These are phyloP conservation scores for Hylodesmum podocarpum DNA, from an alignment of 306 rosid genomes.

Conservation along the genomic window DNA sequence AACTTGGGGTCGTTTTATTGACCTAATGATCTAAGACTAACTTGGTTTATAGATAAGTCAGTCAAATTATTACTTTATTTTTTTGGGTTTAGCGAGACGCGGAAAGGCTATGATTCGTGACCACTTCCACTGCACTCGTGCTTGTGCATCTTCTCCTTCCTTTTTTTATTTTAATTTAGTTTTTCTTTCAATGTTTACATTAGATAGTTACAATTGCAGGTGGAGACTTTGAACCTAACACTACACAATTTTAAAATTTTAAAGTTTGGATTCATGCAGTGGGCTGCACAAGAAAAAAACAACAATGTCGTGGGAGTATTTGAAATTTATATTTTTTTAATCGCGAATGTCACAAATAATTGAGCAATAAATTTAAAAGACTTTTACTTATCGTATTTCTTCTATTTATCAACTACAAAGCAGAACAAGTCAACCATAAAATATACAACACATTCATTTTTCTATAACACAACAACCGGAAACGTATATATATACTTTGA, in stretches of 20 bases:
- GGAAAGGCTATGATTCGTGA: neutral
- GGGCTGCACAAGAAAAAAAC: neutral
- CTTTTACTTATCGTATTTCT: neutral
- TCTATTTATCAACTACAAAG: neutral
- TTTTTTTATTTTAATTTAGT: neutral
- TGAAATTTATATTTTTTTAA: neutral
- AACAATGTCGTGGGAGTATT: neutral
- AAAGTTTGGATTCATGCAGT: slow-evolving; percentile 3
- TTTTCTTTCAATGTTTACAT: neutral
- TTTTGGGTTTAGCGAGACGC: neutral
- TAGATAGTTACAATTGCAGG: slow-evolving; percentile 11
- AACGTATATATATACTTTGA: neutral
- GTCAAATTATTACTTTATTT: slow-evolving; percentile 15
- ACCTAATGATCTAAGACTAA: neutral
- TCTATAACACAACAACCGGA: neutral
- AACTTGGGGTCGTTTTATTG: neutral
- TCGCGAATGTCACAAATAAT: neutral
- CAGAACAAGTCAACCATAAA: neutral
- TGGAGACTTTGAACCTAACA: slow-evolving; percentile 14
- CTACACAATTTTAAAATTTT: slow-evolving; percentile 11
- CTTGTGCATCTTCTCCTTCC: neutral
- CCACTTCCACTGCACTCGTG: neutral
- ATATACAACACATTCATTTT: neutral
- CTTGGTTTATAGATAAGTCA: neutral
- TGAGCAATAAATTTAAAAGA: neutral